These are phyloP conservation scores for Amauroascus niger DNA, from an alignment of 2,329 filamentous ascomycete genomes.

Conservation along the genomic window DNA sequence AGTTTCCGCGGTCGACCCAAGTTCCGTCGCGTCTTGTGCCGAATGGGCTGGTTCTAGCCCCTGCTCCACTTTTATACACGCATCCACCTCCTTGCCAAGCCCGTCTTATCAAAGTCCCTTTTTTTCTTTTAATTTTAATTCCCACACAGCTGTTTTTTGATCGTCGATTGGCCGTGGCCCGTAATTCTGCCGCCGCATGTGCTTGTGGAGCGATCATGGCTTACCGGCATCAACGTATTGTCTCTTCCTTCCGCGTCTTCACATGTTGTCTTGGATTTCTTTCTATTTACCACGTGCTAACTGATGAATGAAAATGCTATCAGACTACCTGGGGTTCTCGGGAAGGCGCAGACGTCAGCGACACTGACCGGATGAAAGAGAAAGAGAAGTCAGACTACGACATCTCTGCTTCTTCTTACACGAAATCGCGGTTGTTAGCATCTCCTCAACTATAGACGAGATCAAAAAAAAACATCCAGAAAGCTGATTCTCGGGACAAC, in stretches of 20 bases:
- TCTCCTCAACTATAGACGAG: no score
- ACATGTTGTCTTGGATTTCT: slow-evolving; percentile 2
- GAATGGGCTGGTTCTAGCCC: slow-evolving; percentile 12
- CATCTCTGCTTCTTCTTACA: not conserved
- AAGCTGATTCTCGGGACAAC: no score
- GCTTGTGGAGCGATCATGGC: not conserved
- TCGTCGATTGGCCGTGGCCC: not conserved
- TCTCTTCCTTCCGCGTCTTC: not conserved
- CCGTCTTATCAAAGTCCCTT: not conserved
- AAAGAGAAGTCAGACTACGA: slow-evolving; percentile 14
- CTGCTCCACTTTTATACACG: slow-evolving; percentile 3
- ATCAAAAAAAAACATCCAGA: no score
- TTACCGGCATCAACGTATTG: not conserved
- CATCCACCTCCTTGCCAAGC: slow-evolving; percentile 10
- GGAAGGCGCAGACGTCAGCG: slow-evolving; percentile 69
- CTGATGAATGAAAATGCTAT: not conserved
- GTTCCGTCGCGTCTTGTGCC: slow-evolving; percentile 3
- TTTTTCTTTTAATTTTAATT: slow-evolving; percentile 4
- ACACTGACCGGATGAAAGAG: slow-evolving; percentile 19
- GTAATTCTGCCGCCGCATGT: not conserved
- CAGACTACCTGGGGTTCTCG: slow-evolving; percentile 89
- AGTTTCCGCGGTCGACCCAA: not conserved
- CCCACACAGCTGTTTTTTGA: not conserved
- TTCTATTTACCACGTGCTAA: slow-evolving; percentile 9
- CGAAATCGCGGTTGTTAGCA: not conserved